Base-by-base conservation (phyloP, 2,329 filamentous ascomycete genomes). In the Emmonsiellopsis sp. region DNA sequence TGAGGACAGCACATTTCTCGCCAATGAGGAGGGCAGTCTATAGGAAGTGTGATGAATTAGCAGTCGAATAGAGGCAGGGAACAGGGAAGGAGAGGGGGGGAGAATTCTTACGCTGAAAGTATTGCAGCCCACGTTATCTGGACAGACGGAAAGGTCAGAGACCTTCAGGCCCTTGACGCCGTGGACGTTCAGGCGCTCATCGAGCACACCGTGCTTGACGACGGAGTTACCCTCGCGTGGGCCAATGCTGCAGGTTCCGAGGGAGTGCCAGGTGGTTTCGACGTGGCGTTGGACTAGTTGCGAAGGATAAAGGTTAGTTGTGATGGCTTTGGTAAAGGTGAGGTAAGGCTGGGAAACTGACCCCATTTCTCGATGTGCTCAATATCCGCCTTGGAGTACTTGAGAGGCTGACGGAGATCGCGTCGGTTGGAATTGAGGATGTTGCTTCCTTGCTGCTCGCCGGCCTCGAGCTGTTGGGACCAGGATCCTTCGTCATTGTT, bases 131-230 rank as follows among this genome's bases (percentile, higher is more conserved):
- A 89, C 85, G 58, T 89, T 90, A 68, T 89, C 85, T 0, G 86
- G 86, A 68, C 85, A 89, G 73, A 89, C 87, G 49, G 78, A 83
- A 44, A 89, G 69, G 68, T 90, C 86, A 10, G 85, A 85, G 27
- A 89, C 85, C 77, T 89, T 89, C 61, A 90, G 78, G 13, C 84
- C 83, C 74, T 87, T 79, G 59, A 88, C 85, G 50, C 85, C 86
- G 65, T 89, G 84, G 2, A 90, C 86, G 60, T 88, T 89, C 53
- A 90, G 77, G 55, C 86, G 80, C 69, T 88, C 85, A 64, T 90
- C 86, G 39, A 90, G 71, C 0, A 90, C 86, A 55, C 66, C 66
- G 62, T 89, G 85, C 73, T 86, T 87, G 67, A 90, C 86, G 63
- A 91, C 87, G 62, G 80, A 84, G 74, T 89, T 91, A 55, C 87